These are phyloP conservation scores for Aureobasidium sp. DNA, from an alignment of 2,329 filamentous ascomycete species.

Conservation along the genomic window DNA sequence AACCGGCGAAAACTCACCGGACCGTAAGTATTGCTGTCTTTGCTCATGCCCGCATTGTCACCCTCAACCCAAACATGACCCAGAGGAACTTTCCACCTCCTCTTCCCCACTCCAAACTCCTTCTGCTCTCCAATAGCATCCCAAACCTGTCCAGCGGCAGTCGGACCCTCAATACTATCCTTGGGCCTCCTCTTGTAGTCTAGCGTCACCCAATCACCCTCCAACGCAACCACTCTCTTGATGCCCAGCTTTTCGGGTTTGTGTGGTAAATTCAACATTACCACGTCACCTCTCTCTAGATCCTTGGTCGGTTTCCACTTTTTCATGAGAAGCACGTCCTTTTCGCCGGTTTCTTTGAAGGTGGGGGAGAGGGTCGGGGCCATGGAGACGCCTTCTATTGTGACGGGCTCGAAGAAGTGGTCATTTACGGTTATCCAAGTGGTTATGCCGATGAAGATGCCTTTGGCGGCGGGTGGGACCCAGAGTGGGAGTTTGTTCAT, in stretches of 20 bases:
- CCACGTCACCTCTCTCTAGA: slow-evolving; percentile 38
- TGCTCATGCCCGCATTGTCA: slow-evolving; percentile 64
- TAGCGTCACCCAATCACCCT: slow-evolving; percentile 69
- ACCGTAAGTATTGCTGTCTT: slow-evolving; percentile 87
- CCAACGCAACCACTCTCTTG: slow-evolving; percentile 76
- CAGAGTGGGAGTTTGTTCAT: neutral
- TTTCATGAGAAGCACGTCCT: slow-evolving; percentile 35
- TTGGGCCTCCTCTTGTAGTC: slow-evolving; percentile 34
- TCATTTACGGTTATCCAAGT: slow-evolving; percentile 34
- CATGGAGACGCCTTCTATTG: slow-evolving; percentile 39
- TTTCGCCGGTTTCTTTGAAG: slow-evolving; percentile 32
- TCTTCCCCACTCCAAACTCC: slow-evolving; percentile 19
- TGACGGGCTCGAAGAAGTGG: slow-evolving; percentile 32
- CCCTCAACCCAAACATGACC: slow-evolving; percentile 96
- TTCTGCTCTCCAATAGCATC: slow-evolving; percentile 10
- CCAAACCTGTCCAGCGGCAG: slow-evolving; percentile 21
- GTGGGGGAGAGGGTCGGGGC: slow-evolving; percentile 39
- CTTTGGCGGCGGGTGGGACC: neutral
- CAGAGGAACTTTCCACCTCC: slow-evolving; percentile 58
- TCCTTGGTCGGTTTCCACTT: slow-evolving; percentile 24
- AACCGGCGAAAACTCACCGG: slow-evolving; percentile 41
- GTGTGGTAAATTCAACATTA: slow-evolving; percentile 48
- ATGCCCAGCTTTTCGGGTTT: slow-evolving; percentile 64
- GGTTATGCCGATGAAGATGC: slow-evolving; percentile 9
- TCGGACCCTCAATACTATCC: slow-evolving; percentile 26